Evolutionary conservation across 257 asterid species (phyloP), one percentile per base, ranked within the genome.

Genomic region (Misopates orontium): DNA sequence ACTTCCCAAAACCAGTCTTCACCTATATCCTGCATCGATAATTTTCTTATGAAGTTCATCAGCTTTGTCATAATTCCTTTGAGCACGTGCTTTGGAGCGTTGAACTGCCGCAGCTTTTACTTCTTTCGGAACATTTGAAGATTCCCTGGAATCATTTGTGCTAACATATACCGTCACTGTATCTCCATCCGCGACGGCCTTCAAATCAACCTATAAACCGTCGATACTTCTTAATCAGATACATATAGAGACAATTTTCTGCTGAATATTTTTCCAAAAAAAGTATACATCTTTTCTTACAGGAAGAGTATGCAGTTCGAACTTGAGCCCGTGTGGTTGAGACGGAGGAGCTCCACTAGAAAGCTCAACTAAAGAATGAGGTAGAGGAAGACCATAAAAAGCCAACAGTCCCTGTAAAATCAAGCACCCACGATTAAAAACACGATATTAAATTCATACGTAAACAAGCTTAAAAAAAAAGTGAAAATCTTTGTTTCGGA

Each of bases 121-220:
- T 4, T 83, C 87, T 56, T 61, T 62, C 4, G 99, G 99, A 32
- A 94, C 82, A 45, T 55, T 51, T 10, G 95, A 67, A 8, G 99
- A 76, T 77, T 86, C 99, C 71, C 89, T 82, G 8, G 82, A 77
- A 73, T 85, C 89, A 9, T 11, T 58, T 0, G 86, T 66, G 59
- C 79, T 86, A 28, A 90, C 95, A 39, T 86, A 93, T 15, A 84
- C 97, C 10, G 91, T 93, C 62, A 93, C 64, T 4, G 97, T 87
- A 77, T 90, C 97, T n/a, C 97, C 99, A 78, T 90, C 97, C 4
- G 96, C 99, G 25, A 90, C 99, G 19, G 99, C 95, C 75, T 82
- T 93, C 2, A 84, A 84, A 75, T 93, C 95, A 67, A 93, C 94
- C 98, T 90, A 20, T 4, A 21, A 59, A 41, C 47, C 51, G 13